Evolutionary conservation across 106 monocot species (phyloP).

Genomic region (Triglochin maritima): DNA sequence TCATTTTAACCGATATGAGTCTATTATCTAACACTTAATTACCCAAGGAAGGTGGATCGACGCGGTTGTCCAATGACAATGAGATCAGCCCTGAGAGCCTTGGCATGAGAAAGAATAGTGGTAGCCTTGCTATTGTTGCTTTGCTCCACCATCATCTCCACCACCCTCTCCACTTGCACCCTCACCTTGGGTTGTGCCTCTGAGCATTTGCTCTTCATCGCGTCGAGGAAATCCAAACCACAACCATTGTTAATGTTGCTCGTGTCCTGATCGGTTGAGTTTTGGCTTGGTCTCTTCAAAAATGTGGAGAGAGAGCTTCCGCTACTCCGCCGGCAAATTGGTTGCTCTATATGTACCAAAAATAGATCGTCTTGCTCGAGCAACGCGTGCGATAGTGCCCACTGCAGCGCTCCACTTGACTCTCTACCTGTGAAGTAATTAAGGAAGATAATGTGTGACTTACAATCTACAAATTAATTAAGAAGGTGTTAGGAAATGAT

Average conservation of each 20-base stretch:
- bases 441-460: too few species aligned
- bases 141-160: constrained; percentile 39
- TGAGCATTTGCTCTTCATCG: constrained; percentile 43
- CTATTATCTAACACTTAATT: not conserved
- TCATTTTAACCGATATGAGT: too few species aligned
- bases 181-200: constrained; percentile 36
- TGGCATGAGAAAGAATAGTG: constrained; percentile 37
- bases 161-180: constrained; percentile 49
- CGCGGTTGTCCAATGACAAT: constrained; percentile 70
- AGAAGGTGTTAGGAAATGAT: too few species aligned
- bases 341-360: constrained; percentile 57
- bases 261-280: not conserved
- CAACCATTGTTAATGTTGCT: not conserved
- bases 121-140: constrained; percentile 40
- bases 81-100: constrained; percentile 34
- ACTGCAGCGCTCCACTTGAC: constrained; percentile 60
- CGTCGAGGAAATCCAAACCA: constrained; percentile 43
- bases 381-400: constrained; percentile 67
- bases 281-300: constrained; percentile 4
- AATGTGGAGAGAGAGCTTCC: constrained; percentile 19
- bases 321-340: not conserved
- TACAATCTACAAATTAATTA: too few species aligned
- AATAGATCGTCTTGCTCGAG: constrained; percentile 59
- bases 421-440: constrained; percentile 18
- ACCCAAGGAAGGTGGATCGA: constrained; percentile 44